A percentile compares a stretch with the other conserved stretches of the same genome.
These are phyloP conservation scores for Kuraishia floccosa DNA, from an alignment of 805 yeast genomes.

Conservation along the genomic window DNA sequence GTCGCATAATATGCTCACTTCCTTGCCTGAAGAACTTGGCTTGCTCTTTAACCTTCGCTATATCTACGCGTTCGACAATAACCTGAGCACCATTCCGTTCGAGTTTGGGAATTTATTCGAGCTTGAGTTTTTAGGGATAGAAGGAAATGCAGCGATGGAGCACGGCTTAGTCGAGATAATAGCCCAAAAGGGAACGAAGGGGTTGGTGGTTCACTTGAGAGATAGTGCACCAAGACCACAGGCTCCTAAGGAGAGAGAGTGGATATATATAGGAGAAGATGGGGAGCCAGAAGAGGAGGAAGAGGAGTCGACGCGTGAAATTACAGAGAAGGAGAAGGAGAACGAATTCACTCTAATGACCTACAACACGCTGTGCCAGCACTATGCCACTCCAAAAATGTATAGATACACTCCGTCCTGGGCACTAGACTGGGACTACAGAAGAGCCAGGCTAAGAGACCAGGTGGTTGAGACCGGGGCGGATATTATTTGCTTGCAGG, in stretches of 20 bases:
- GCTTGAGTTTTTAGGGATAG: slow-evolving; percentile 80
- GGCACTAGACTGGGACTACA: slow-evolving; percentile 92
- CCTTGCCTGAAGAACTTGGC: slow-evolving; percentile 81
- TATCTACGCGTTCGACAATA: slow-evolving; percentile 81
- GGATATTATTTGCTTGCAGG: slow-evolving; percentile 88
- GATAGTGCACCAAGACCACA: slow-evolving; percentile 66
- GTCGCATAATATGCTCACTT: slow-evolving; percentile 61
- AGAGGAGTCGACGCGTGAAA: slow-evolving; percentile 10
- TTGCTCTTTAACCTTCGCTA: slow-evolving; percentile 69
- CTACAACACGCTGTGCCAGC: slow-evolving; percentile 90
- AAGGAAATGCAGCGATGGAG: slow-evolving; percentile 76
- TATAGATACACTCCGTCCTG: slow-evolving; percentile 94
- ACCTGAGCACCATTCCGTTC: slow-evolving; percentile 61
- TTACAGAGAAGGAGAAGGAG: too few relatives aligned
- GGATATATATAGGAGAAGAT: slow-evolving; percentile 72
- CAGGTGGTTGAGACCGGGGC: slow-evolving; percentile 57
- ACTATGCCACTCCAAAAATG: slow-evolving; percentile 86
- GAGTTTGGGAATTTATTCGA: slow-evolving; percentile 82
- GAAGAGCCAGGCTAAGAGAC: slow-evolving; percentile 64
- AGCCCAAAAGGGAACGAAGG: slow-evolving; percentile 77
- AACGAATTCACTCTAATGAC: slow-evolving; percentile 65
- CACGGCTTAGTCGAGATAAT: slow-evolving; percentile 51
- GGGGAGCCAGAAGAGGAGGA: slow-evolving; percentile 36
- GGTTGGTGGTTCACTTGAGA: slow-evolving; percentile 67
- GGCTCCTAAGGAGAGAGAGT: slow-evolving; percentile 66